Conservation (phyloP, 208 protist species). For the Acanthamoeba healyi region DNA sequence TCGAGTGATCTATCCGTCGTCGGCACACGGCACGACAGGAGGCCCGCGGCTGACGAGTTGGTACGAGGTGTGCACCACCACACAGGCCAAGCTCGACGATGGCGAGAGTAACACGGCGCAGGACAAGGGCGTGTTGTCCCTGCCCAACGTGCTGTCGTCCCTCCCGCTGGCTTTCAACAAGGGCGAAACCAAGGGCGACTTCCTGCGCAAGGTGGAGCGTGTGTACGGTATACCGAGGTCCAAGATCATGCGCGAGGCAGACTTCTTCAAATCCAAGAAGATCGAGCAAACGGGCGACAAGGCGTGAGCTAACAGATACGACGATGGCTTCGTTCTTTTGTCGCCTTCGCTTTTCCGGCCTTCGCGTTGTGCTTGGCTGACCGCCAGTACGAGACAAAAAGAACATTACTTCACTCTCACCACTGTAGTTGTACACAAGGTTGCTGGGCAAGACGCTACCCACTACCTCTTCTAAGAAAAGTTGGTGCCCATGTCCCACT, state of each 20-base stretch:
- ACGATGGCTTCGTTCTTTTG: too few species aligned
- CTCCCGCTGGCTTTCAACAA: background rate
- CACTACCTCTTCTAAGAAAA: too few species aligned
- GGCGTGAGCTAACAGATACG: too few species aligned
- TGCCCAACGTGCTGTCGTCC: background rate
- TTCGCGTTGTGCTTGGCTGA: too few species aligned
- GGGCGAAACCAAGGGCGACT: background rate
- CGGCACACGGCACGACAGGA: background rate
- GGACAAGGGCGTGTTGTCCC: background rate
- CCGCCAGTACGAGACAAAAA: too few species aligned
- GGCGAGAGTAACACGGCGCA: background rate
- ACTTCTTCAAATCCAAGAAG: conserved; percentile 18
- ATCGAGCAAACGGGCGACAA: too few species aligned
- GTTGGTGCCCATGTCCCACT: too few species aligned
- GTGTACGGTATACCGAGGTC: background rate
- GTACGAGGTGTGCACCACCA: conserved; percentile 27
- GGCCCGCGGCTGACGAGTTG: background rate
- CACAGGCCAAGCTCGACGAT: background rate
- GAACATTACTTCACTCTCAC: too few species aligned
- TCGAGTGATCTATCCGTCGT: background rate
- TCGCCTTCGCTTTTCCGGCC: too few species aligned
- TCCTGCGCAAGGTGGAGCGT: conserved; percentile 7
- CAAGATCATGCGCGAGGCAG: background rate
- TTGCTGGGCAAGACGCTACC: too few species aligned
- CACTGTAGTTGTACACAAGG: too few species aligned